These are phyloP conservation scores for Aspergillus avenaceus DNA, from an alignment of 495 filamentous ascomycete species.

Conservation along the genomic window DNA sequence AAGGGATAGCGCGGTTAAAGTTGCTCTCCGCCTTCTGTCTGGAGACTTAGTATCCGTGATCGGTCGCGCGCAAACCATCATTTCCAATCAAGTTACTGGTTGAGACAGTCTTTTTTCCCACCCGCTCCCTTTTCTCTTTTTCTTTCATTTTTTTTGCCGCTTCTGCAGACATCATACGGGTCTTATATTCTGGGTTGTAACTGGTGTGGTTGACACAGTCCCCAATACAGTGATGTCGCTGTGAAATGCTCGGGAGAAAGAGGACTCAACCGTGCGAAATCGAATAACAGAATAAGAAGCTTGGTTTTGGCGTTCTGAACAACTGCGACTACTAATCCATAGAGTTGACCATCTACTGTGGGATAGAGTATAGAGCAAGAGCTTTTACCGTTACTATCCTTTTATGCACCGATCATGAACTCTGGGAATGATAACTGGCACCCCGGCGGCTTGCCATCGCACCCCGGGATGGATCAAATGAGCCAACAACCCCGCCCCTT, in stretches of 20 bases:
- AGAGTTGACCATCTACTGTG: not conserved
- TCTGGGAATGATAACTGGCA: slow-evolving; percentile 48
- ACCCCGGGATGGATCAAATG: slow-evolving; percentile 45
- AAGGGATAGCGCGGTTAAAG: slow-evolving; percentile 30
- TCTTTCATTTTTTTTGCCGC: not conserved
- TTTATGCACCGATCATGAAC: slow-evolving; percentile 38
- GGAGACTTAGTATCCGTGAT: slow-evolving; percentile 40
- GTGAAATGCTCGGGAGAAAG: slow-evolving; percentile 21
- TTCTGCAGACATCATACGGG: not conserved
- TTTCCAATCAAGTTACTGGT: slow-evolving; percentile 14
- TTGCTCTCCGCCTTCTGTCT: slow-evolving; percentile 38
- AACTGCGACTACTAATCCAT: slow-evolving; percentile 2
- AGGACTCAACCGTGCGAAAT: slow-evolving; percentile 23
- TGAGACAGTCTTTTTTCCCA: slow-evolving; percentile 5
- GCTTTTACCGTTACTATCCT: not conserved
- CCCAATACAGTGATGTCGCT: slow-evolving; percentile 22
- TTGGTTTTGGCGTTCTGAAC: slow-evolving; percentile 7
- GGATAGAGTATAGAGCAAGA: not conserved
- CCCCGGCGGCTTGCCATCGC: slow-evolving; percentile 41
- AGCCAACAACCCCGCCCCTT: slow-evolving; percentile 42
- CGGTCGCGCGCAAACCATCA: slow-evolving; percentile 42
- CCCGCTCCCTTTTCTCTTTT: slow-evolving; percentile 5
- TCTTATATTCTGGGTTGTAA: not conserved
- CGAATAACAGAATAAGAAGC: slow-evolving; percentile 14
- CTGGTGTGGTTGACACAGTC: slow-evolving; percentile 12